Conservation (phyloP, 345 rosid genomes). For the Moricandia moricandioides region DNA sequence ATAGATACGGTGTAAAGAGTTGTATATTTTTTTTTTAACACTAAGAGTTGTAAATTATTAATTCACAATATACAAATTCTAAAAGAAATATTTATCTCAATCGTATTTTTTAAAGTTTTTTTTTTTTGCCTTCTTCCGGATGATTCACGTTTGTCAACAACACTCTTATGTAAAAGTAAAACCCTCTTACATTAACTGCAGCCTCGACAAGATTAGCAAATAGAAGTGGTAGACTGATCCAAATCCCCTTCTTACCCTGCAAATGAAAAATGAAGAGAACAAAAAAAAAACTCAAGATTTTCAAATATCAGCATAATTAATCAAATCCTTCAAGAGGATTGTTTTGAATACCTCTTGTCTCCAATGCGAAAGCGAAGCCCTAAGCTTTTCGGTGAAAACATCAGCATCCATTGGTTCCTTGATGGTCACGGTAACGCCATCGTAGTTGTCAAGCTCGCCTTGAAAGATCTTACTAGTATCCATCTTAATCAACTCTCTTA, state of each 20-base stretch:
- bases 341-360: conserved; percentile 41
- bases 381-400: conserved; percentile 44
- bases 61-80: no score
- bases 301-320: not conserved
- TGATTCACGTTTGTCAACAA: no score
- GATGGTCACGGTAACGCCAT: conserved; percentile 53
- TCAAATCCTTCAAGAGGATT: not conserved
- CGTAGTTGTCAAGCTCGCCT: conserved; percentile 47
- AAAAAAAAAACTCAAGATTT: not conserved
- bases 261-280: not conserved
- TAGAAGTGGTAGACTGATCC: conserved; percentile 64
- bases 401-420: conserved; percentile 45
- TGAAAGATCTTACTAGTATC: conserved; percentile 20
- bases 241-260: conserved; percentile 70
- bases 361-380: conserved; percentile 55
- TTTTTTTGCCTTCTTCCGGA: no score
- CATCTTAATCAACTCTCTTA: not conserved
- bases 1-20: no score
- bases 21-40: no score
- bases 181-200: conserved; percentile 29
- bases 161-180: not conserved
- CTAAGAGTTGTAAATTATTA: no score
- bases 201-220: conserved; percentile 54
- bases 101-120: no score
- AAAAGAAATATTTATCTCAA: no score